These are phyloP conservation scores for Vitis hybrid DNA, from an alignment of 177 flowering plant species.

Conservation along the genomic window DNA sequence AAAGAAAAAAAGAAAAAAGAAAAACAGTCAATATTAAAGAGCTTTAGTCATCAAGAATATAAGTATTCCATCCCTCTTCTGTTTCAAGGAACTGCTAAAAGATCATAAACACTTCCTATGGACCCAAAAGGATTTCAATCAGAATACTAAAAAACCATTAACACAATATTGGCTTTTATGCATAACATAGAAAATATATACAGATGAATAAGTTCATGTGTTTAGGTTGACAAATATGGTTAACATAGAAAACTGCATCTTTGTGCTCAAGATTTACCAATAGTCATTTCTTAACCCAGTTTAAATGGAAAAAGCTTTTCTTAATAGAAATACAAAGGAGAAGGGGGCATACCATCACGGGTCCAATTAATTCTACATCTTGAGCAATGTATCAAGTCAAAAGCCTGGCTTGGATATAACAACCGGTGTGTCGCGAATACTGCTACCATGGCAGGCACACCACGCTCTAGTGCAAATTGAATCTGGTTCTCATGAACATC, in stretches of 20 bases:
- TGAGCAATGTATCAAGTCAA: constrained; percentile 69
- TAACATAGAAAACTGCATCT: no score
- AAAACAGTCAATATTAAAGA: constrained; percentile 1
- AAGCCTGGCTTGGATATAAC: constrained; percentile 65
- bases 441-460: constrained; percentile 71
- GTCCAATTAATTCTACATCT: constrained; percentile 67
- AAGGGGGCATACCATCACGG: constrained; percentile 39
- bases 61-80: neutral
- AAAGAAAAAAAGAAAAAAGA: constrained; percentile 7
- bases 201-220: neutral
- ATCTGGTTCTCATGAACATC: constrained; percentile 68
- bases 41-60: neutral
- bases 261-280: no score
- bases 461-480: constrained; percentile 69
- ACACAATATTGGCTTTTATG: neutral
- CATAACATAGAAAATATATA: neutral
- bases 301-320: neutral
- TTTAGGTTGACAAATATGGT: no score
- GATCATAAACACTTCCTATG: neutral
- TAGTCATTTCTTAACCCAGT: no score
- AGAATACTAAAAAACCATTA: neutral
- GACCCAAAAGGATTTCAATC: neutral
- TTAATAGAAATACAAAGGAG: neutral
- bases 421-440: constrained; percentile 58
- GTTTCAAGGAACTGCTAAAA: neutral